These are phyloP conservation scores for Plantago rigida DNA, from an alignment of 305 asterid genomes.

Conservation along the genomic window DNA sequence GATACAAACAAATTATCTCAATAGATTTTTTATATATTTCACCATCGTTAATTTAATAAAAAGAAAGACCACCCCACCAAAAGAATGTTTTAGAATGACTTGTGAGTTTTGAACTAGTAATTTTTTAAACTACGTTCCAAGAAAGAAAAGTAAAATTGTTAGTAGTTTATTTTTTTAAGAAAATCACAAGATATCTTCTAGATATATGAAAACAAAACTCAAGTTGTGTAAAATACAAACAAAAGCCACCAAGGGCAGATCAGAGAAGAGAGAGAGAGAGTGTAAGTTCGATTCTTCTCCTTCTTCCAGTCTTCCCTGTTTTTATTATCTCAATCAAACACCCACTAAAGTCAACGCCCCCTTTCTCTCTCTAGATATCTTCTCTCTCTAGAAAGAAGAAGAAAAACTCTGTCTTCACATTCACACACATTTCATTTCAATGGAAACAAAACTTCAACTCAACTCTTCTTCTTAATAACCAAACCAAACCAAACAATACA, in stretches of 20 bases:
- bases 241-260: not conserved
- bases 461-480: not conserved
- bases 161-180: no score
- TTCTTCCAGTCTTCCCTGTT: constrained; percentile 28
- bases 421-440: constrained; percentile 17
- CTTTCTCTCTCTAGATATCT: not conserved
- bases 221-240: constrained; percentile 8
- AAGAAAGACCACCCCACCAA: no score
- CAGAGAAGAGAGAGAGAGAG: not conserved
- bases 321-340: constrained; percentile 45
- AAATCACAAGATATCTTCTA: no score
- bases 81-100: no score
- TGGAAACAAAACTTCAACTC: not conserved
- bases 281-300: constrained; percentile 23
- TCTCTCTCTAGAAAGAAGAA: constrained; percentile 4
- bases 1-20: no score
- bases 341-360: constrained; percentile 57
- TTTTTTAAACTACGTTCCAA: no score
- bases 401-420: not conserved
- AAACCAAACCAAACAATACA: constrained; percentile 2
- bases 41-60: no score
- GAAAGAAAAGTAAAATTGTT: no score
- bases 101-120: no score
- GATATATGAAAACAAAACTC: no score
- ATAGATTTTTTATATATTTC: no score